These are phyloP conservation scores for Tricholoma terreum DNA, from an alignment of 768 basidiomycete species.

Conservation along the genomic window DNA sequence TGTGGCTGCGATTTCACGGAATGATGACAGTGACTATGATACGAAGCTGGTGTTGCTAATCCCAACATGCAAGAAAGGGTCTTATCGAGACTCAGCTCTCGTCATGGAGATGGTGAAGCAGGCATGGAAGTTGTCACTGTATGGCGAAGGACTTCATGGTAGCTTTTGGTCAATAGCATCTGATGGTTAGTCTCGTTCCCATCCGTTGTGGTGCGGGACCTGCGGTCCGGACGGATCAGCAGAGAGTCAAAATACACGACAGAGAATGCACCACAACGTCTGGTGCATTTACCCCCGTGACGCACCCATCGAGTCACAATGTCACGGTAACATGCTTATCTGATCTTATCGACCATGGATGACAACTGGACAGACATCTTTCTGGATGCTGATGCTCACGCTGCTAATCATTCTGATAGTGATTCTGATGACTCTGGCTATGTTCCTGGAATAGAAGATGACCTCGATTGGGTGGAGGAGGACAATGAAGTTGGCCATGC, in stretches of 20 bases:
- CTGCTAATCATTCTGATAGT: too few species aligned
- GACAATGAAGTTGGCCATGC: neutral
- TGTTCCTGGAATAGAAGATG: constrained; percentile 1
- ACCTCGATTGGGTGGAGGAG: neutral
- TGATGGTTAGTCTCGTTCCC: too few species aligned
- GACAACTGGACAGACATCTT: too few species aligned
- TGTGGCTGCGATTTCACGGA: constrained; percentile 22
- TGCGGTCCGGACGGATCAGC: neutral
- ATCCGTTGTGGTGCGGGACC: too few species aligned
- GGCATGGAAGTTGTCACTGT: constrained; percentile 23
- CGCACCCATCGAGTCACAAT: too few species aligned
- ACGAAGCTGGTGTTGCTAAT: constrained; percentile 18
- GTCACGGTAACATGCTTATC: neutral
- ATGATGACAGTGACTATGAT: constrained; percentile 15
- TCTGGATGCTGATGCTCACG: too few species aligned
- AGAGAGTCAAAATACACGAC: too few species aligned
- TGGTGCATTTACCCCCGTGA: constrained; percentile 8
- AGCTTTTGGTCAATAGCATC: constrained; percentile 14
- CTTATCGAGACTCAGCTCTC: constrained; percentile 4
- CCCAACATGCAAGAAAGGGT: constrained; percentile 22
- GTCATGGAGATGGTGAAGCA: constrained; percentile 14
- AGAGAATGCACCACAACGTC: constrained; percentile 1
- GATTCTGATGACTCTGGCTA: too few species aligned
- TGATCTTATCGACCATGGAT: too few species aligned
- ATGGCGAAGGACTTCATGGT: constrained; percentile 18